Evolutionary conservation across 345 rosid species (phyloP), one percentile per base, ranked within the genome.

Genomic region (Aurinia saxatilis): DNA sequence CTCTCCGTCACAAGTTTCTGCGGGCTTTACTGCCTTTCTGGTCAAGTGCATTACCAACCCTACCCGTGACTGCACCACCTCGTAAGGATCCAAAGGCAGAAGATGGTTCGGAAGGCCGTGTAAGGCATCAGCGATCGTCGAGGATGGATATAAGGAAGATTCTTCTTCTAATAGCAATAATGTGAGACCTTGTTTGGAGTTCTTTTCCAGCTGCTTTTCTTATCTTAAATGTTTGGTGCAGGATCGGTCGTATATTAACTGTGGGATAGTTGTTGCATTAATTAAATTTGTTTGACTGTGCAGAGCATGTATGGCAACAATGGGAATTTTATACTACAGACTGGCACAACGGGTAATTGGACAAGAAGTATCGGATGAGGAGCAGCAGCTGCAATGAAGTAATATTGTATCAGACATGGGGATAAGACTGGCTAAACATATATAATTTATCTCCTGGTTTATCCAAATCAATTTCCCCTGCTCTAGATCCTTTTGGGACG

Each of bases 271-370:
- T 5, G 23, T 15, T 66, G 27, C 27, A 23, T 23, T 23, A 5
- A 27, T 7, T 19, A 15, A 55, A 12, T 60, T 3, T 48, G 1
- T 50, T 0, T 67, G 12, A 45, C 36, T 60, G 12, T 63, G 78
- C 96, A 95, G 99, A 90, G 99, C 99, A 3, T 95, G 99, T 72
- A 78, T 95, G 86, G 92, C 99, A 7, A 90, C 99, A 7, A 95
- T 95, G 97, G 96, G 92, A 61, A 79, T 95, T 67, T 80, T 95
- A 55, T 95, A 95, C 67, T 90, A 88, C 84, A 86, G 96, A 82
- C 80, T 95, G 19, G 92, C 99, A 12, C 95, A 84, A 46, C 77
- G 84, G 41, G 88, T 84, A 41, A 72, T 84, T 10, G 86, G 75
- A 19, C 88, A 90, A 44, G 82, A 82, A 16, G 47, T 63, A 73